Evolutionary conservation across 192 early-diverging fungal genomes (phyloP).

Genomic region (Gonapodya prolifera): DNA sequence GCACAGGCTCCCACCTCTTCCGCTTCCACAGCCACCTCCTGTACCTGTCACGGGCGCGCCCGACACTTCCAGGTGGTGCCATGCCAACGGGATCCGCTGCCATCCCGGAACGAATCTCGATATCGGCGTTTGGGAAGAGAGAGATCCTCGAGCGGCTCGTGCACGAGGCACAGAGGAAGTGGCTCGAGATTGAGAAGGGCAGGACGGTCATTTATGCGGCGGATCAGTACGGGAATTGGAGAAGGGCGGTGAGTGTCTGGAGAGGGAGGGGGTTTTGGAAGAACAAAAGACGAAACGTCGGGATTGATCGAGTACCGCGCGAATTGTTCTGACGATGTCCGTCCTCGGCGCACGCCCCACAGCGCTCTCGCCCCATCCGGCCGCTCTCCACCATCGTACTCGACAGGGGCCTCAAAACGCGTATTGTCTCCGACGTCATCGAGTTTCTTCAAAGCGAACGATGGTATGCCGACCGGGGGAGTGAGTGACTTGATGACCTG

Average conservation of each 20-base stretch:
- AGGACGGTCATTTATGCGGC: conserved; percentile 51
- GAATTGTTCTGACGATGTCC: too few relatives aligned
- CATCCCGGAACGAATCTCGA: conserved; percentile 30
- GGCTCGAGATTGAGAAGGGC: conserved; percentile 40
- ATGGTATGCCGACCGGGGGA: conserved; percentile 37
- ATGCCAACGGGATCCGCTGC: conserved; percentile 14
- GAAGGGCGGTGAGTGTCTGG: conserved; percentile 18
- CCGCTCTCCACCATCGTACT: conserved; percentile 37
- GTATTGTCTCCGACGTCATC: conserved; percentile 24
- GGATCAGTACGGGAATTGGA: conserved; percentile 59
- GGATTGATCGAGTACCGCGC: too few relatives aligned
- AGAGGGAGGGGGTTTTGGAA: too few relatives aligned
- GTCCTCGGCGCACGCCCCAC: too few relatives aligned
- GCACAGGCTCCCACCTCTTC: conserved; percentile 39
- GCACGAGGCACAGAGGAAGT: conserved; percentile 35
- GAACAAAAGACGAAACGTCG: too few relatives aligned
- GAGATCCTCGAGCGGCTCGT: conserved; percentile 32
- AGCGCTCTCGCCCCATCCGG: conserved; percentile 29
- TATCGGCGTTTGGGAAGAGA: conserved; percentile 35
- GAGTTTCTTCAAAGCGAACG: conserved; percentile 39
- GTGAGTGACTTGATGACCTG: too few relatives aligned
- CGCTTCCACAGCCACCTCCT: conserved; percentile 32
- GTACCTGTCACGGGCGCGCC: conserved; percentile 32
- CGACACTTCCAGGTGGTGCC: conserved; percentile 10
- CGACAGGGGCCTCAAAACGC: conserved; percentile 14